Conservation (phyloP, 2,329 filamentous ascomycete species). For the Chaetomium sp. region DNA sequence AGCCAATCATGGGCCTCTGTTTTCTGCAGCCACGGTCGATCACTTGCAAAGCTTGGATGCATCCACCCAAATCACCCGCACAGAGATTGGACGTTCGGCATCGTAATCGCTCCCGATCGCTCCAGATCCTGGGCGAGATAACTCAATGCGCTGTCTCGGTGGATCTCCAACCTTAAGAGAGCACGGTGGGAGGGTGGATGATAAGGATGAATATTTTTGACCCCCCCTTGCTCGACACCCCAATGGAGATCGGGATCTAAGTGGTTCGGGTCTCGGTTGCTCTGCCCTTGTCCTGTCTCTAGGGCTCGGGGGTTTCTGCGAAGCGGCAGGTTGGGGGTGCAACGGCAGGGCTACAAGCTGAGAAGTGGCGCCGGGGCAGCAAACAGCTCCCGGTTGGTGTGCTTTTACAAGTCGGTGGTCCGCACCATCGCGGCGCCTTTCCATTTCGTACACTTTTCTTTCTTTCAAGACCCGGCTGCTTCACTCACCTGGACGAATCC, state of each 20-base stretch:
- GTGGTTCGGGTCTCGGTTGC: conserved; percentile 4
- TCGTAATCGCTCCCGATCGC: conserved; percentile 7
- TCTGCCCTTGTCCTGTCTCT: not conserved
- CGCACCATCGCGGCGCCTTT: not conserved
- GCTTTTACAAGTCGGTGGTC: not conserved
- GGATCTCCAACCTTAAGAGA: not conserved
- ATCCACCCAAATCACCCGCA: not conserved
- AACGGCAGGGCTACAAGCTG: not conserved
- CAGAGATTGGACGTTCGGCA: not conserved
- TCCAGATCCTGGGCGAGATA: conserved; percentile 4
- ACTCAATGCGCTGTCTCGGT: conserved; percentile 6
- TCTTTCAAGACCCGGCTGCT: not conserved
- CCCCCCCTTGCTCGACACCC: not conserved
- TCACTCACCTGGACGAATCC: not conserved
- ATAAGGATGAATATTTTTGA: not conserved
- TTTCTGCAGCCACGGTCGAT: conserved; percentile 15
- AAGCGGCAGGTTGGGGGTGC: conserved; percentile 3
- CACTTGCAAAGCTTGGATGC: conserved; percentile 8
- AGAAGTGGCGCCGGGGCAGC: conserved; percentile 2
- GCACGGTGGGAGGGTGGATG: no score
- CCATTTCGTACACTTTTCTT: not conserved
- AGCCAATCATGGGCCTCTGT: conserved; percentile 1
- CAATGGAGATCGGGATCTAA: conserved; percentile 5
- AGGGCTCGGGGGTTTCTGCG: not conserved
- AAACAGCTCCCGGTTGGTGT: not conserved